Evolutionary conservation across 371 early-diverging fungal species (phyloP), one percentile per base, ranked within the genome.

Genomic region (Mortierella sp.): DNA sequence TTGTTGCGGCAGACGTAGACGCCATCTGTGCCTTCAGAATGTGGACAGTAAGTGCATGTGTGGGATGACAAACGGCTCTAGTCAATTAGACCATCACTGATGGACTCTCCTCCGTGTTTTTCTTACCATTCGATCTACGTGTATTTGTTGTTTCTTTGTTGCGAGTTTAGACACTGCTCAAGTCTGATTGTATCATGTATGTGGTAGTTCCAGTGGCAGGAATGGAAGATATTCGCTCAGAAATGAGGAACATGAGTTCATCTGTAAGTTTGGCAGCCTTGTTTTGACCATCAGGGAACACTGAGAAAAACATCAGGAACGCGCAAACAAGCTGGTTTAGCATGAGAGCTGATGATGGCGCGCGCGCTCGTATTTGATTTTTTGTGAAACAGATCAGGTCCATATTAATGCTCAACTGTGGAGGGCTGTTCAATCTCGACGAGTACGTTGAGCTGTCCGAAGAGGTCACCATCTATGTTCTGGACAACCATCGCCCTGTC

Each of bases 401-500:
- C 0, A 83, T 96, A 28, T 79, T 96, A 31, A 82, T 95, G 79
- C 82, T 97, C 58, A 96, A 96, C 80, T 95, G 95, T 76, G 96
- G 96, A 8, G 96, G 90, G 2, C 63, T 86, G 27, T 82, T 93
- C 37, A 92, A 94, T 58, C 70, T 96, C 8, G 81, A 80, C 19
- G 90, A 94, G 24, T 72, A 87, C 10, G 83, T 94, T 41, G 66
- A 71, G 8, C 55, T 88, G 28, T 68, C 81, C 5, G 85, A 85
- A n/a, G 70, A 84, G 4, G 81, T 91, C 19, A 85, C 84, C 0
- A 86, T 94, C 8, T 89, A 94, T 61, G 81, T 97, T 4, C 76
- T 95, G 46, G 98, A 97, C 63, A 92, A 91, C 55, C 96, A 93
- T 55, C 84, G 98, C 27, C 98, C 98, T 3, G 79, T 94, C 25